Conservation (phyloP, 164 flowering plant genomes). For the Magnolia changhungtana region DNA sequence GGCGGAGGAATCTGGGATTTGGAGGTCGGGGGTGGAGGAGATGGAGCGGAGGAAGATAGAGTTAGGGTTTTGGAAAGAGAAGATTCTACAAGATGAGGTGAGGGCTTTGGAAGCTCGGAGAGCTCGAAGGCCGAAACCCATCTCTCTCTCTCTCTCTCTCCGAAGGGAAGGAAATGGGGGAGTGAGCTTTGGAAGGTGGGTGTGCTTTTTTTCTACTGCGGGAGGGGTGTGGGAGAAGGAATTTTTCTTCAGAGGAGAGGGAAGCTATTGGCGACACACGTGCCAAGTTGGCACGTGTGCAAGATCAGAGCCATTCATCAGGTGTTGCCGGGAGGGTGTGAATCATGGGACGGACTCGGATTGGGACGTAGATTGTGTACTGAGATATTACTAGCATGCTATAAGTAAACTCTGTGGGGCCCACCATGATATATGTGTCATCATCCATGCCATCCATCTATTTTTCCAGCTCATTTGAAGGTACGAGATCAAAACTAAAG, state of each 20-base stretch:
- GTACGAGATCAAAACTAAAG: too few species aligned
- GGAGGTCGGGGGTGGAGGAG: conserved; percentile 67
- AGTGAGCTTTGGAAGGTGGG: background rate
- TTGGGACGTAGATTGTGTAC: too few species aligned
- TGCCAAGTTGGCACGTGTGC: background rate
- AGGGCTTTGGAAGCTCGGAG: conserved; percentile 40
- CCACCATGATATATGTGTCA: too few species aligned
- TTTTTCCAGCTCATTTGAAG: too few species aligned
- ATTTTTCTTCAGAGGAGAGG: background rate
- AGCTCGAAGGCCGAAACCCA: conserved; percentile 67
- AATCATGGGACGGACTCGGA: too few species aligned
- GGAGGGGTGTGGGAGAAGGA: too few species aligned
- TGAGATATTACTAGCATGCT: too few species aligned
- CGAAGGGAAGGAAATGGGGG: background rate
- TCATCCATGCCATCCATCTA: too few species aligned
- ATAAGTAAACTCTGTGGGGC: too few species aligned
- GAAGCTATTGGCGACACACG: background rate
- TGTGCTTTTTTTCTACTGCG: background rate
- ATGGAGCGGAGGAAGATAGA: conserved; percentile 31
- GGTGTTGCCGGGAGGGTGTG: too few species aligned
- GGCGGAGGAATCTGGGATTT: conserved; percentile 55
- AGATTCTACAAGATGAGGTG: conserved; percentile 11
- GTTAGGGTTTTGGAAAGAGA: conserved; percentile 21
- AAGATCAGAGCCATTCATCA: too few species aligned
- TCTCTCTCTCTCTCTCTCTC: conserved; percentile 21